A percentile compares a stretch with the other conserved stretches of the same genome.
Evolutionary conservation across 352 stramenopile species (phyloP).

Genomic region (Globisporangium iwayamae): DNA sequence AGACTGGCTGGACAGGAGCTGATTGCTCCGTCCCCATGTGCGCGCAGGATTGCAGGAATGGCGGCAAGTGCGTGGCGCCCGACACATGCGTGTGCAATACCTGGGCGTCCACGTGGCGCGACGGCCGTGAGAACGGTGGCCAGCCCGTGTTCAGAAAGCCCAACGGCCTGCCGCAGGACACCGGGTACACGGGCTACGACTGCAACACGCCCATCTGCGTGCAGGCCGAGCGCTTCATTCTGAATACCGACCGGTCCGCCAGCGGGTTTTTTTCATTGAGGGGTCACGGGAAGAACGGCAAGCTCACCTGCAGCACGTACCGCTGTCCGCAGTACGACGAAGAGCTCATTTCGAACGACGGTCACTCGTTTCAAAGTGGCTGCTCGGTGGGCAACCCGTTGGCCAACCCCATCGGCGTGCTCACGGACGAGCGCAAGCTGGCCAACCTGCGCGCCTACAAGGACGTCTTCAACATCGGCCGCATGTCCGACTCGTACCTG

Average conservation of each 20-base stretch:
- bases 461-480: conserved; percentile 55
- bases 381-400: conserved; percentile 78
- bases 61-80: conserved; percentile 57
- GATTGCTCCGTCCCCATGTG: conserved; percentile 90
- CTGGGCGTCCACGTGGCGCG: conserved; percentile 89
- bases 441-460: conserved; percentile 49
- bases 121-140: conserved; percentile 86
- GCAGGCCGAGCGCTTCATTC: conserved; percentile 85
- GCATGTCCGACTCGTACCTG: conserved; percentile 58
- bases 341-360: conserved; percentile 91
- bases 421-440: conserved; percentile 35
- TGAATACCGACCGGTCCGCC: conserved; percentile 65
- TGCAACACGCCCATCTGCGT: conserved; percentile 96
- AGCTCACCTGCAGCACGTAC: conserved; percentile 45
- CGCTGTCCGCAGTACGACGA: conserved; percentile 81
- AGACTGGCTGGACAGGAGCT: conserved; percentile 85
- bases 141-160: conserved; percentile 90
- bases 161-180: conserved; percentile 88
- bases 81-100: conserved; percentile 88
- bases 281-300: conserved; percentile 49
- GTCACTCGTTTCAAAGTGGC: conserved; percentile 91
- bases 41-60: conserved; percentile 90
- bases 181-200: conserved; percentile 95
- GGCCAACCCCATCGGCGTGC: conserved; percentile 38
- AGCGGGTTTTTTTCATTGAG: conserved; percentile 47